Base-by-base conservation (phyloP, 495 filamentous ascomycete species). In the Aspergillus nidulans region DNA sequence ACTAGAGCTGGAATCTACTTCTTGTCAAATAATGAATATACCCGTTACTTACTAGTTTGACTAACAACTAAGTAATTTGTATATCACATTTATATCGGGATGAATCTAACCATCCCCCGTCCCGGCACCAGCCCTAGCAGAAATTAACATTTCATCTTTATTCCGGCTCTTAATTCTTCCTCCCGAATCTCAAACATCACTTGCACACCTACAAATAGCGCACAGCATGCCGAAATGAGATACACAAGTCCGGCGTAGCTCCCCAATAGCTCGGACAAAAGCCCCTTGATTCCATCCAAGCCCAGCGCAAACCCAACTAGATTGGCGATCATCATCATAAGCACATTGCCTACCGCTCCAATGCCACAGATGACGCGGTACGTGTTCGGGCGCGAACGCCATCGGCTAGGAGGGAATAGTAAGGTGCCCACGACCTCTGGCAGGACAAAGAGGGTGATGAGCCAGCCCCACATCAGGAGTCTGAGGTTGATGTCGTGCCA, bases 401-500 rank as follows among this genome's bases (percentile, higher is more conserved):
- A 97, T 51, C 81, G 81, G 16, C 71, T 63, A 19, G 76, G 75
- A 1, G 91, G 90, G 72, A 97, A 95, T 2, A 90, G 26, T 38
- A 82, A 72, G 0, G 77, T 71, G 7, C 84, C 90, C 13, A 90
- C 68, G 43, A 92, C 77, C 67, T 97, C 95, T 0, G 94, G 94
- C 21, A 97, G 65, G 64, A 99, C 86, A 71, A 99, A 99, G 10
- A 97, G 70, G 4, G 92, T 90, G 40, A 97, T 81, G 46, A 99
- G 75, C 94, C 94, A 99, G 13, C 94, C 91, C 94, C 94, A 99
- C 64, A 94, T 86, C 13, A 99, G 81, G 21, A 99, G 79, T 41
- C 85, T 83, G n/a, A 97, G 81, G 63, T 92, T 85, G 67, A 99
- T 95, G 62, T 99, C 94, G 69, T 99, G 94, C 94, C 94, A 99